Evolutionary conservation across 768 basidiomycete genomes (phyloP).

Genomic region (Suillus placidus): DNA sequence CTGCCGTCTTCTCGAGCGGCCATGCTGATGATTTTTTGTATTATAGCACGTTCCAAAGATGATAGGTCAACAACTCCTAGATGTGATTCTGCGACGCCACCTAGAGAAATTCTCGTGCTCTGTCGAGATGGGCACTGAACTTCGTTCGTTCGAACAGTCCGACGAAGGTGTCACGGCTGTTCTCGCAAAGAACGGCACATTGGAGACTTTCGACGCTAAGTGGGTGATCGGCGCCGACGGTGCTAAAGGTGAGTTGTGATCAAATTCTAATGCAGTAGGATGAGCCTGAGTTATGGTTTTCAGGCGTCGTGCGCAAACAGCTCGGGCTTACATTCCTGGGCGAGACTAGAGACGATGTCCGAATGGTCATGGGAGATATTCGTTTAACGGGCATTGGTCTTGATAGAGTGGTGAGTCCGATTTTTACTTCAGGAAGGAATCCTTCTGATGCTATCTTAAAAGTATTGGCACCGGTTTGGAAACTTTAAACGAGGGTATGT

Average conservation of each 20-base stretch:
- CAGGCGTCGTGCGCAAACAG: no score
- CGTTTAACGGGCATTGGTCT: slow-evolving; percentile 39
- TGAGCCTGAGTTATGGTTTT: no score
- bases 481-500: slow-evolving; percentile 20
- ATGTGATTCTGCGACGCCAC: slow-evolving; percentile 28
- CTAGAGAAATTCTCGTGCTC: slow-evolving; percentile 25
- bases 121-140: slow-evolving; percentile 41
- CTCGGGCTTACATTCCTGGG: slow-evolving; percentile 26
- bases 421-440: neutral
- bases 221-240: no score
- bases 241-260: no score
- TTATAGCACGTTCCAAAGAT: slow-evolving; percentile 19
- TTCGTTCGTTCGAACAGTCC: no score
- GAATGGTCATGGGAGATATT: slow-evolving; percentile 37
- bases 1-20: neutral
- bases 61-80: slow-evolving; percentile 29
- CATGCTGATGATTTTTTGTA: neutral
- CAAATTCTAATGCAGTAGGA: no score
- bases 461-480: slow-evolving; percentile 43
- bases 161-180: no score
- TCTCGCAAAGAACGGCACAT: no score
- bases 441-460: neutral
- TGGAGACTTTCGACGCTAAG: no score
- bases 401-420: slow-evolving; percentile 35
- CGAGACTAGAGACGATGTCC: slow-evolving; percentile 31